phyloP scores from a whole-genome alignment of 139 green algal species.

The Eudorina sp. region DNA sequence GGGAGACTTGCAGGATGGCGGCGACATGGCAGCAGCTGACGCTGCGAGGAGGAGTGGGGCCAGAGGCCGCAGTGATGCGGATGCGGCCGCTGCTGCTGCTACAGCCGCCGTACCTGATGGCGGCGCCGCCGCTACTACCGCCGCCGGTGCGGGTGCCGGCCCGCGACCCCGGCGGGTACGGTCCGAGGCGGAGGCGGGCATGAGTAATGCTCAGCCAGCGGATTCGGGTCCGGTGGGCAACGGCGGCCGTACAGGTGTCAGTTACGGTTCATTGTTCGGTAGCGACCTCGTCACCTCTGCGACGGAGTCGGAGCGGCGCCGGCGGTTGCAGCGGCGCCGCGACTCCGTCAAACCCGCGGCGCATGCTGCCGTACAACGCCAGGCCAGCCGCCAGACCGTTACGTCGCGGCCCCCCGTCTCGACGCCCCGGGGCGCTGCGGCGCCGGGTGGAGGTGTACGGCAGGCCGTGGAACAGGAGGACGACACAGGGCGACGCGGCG shows the following conservation, averaged over 20 bases:
- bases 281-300: neutral
- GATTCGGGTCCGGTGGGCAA: neutral
- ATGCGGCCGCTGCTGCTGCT: neutral
- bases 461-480: neutral
- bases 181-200: neutral
- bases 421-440: too few relatives aligned
- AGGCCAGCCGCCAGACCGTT: slow-evolving; percentile 8
- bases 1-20: neutral
- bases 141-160: neutral
- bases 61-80: neutral
- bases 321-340: neutral
- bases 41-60: neutral
- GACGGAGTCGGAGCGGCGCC: neutral
- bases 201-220: neutral
- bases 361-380: neutral
- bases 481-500: neutral
- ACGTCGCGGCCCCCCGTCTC: neutral
- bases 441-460: too few relatives aligned
- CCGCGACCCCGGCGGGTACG: neutral
- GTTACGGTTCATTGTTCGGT: slow-evolving; percentile 13
- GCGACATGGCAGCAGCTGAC: neutral
- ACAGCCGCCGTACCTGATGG: neutral
- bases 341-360: neutral
- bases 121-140: neutral
- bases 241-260: neutral